Evolutionary conservation across 202 grass and related monocot genomes (phyloP).

Genomic region (Panicum hallii): DNA sequence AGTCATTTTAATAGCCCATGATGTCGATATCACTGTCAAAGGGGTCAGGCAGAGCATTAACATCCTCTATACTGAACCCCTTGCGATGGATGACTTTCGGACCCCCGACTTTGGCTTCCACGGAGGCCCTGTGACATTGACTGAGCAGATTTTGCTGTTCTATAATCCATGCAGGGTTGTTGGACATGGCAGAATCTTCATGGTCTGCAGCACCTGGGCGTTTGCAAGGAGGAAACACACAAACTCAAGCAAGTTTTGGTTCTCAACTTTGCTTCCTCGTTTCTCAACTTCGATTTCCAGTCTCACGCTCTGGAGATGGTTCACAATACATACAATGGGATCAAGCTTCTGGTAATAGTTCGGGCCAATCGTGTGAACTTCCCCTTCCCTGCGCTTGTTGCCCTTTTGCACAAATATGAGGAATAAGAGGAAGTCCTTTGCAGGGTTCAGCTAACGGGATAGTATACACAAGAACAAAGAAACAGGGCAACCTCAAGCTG

Average conservation of each 20-base stretch:
- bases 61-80: constrained; percentile 27
- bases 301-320: constrained; percentile 46
- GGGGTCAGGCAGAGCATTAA: constrained; percentile 33
- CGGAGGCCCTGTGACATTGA: constrained; percentile 29
- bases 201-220: constrained; percentile 39
- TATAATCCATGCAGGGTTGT: constrained; percentile 4
- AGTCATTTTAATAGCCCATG: constrained; percentile 20
- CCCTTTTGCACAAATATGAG: constrained; percentile 23
- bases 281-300: constrained; percentile 20
- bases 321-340: constrained; percentile 39
- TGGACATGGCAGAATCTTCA: constrained; percentile 36
- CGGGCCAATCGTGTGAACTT: constrained; percentile 15
- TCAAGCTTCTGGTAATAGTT: constrained; percentile 20
- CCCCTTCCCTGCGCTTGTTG: background rate
- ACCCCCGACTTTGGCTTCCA: constrained; percentile 36
- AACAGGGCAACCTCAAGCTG: constrained; percentile 18
- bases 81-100: background rate
- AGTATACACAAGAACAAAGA: background rate
- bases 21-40: constrained; percentile 34
- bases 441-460: background rate
- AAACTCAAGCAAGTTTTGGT: constrained; percentile 29
- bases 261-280: background rate
- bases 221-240: constrained; percentile 46
- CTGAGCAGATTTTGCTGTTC: constrained; percentile 38
- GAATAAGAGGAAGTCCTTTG: constrained; percentile 8